phyloP scores from a whole-genome alignment of 108 stramenopile species.

The Skeletonema tropicum region DNA sequence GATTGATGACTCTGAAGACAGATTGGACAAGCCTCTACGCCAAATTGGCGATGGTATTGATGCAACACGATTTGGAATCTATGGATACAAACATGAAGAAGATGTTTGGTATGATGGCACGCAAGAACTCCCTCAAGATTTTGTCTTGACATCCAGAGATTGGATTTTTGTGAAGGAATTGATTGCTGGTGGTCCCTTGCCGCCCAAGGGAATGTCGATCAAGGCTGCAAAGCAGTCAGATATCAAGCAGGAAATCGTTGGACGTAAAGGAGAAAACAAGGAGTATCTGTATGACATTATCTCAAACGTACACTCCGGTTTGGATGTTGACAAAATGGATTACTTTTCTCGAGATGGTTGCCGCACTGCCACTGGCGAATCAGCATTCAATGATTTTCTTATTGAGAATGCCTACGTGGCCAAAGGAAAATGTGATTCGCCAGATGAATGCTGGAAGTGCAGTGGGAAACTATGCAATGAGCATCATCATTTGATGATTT shows the following conservation, averaged over 20 bases:
- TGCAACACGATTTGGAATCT: conserved; percentile 61
- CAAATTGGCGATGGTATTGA: conserved; percentile 84
- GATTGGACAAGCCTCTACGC: conserved; percentile 73
- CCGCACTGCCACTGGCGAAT: conserved; percentile 36
- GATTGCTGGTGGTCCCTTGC: conserved; percentile 56
- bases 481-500: conserved; percentile 73
- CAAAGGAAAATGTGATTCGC: conserved; percentile 55
- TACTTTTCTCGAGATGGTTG: conserved; percentile 88
- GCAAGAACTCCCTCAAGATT: conserved; percentile 34
- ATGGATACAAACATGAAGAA: conserved; percentile 9
- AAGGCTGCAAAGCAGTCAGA: conserved; percentile 11
- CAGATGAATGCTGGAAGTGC: conserved; percentile 54
- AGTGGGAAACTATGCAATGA: conserved; percentile 8
- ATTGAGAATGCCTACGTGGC: conserved; percentile 79
- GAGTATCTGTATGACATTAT: conserved; percentile 95
- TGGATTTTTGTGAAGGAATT: conserved; percentile 89
- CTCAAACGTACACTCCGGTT: conserved; percentile 83
- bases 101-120: conserved; percentile 17
- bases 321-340: conserved; percentile 96
- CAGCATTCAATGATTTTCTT: conserved; percentile 55
- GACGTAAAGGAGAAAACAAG: conserved; percentile 48
- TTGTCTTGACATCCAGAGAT: conserved; percentile 80
- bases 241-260: conserved; percentile 41
- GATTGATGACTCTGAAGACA: conserved; percentile 54
- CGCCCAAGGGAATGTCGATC: conserved; percentile 39